A percentile compares a stretch with the other conserved stretches of the same genome.
phyloP scores from a whole-genome alignment of 495 filamentous ascomycete species.

The Letharia lupina region DNA sequence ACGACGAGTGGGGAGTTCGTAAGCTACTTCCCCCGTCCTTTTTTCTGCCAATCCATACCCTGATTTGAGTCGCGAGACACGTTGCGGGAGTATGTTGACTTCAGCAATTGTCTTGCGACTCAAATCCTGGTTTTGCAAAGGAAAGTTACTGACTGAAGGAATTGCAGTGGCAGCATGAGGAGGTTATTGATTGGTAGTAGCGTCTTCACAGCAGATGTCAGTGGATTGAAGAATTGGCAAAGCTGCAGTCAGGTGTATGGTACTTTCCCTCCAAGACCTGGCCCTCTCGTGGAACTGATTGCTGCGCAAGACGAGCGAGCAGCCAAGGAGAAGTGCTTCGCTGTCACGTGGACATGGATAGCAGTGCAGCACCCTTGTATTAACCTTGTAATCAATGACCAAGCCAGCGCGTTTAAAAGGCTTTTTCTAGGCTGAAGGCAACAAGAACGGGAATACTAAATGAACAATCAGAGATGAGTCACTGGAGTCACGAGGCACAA shows the following conservation, averaged over 20 bases:
- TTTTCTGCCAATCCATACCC: too few relatives aligned
- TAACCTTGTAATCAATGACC: background rate
- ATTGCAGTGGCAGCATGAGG: constrained; percentile 35
- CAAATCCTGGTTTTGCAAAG: background rate
- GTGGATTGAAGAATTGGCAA: too few relatives aligned
- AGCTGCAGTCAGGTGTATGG: background rate
- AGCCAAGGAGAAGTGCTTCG: background rate
- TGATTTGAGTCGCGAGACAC: background rate
- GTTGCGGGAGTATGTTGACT: background rate
- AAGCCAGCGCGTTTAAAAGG: background rate
- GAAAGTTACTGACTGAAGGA: background rate
- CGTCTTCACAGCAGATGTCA: background rate
- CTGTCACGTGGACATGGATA: background rate
- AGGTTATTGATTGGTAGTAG: constrained; percentile 35
- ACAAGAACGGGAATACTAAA: background rate
- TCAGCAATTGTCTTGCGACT: background rate
- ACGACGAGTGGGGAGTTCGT: constrained; percentile 34
- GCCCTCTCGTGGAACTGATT: background rate
- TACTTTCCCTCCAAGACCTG: background rate
- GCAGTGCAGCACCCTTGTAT: background rate
- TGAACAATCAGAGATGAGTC: constrained; percentile 15
- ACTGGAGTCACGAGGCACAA: background rate
- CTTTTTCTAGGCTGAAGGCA: background rate
- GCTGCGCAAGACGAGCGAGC: background rate
- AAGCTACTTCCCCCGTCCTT: background rate